Evolutionary conservation across 768 basidiomycete genomes (phyloP).

Genomic region (Floccularia luteovirens): DNA sequence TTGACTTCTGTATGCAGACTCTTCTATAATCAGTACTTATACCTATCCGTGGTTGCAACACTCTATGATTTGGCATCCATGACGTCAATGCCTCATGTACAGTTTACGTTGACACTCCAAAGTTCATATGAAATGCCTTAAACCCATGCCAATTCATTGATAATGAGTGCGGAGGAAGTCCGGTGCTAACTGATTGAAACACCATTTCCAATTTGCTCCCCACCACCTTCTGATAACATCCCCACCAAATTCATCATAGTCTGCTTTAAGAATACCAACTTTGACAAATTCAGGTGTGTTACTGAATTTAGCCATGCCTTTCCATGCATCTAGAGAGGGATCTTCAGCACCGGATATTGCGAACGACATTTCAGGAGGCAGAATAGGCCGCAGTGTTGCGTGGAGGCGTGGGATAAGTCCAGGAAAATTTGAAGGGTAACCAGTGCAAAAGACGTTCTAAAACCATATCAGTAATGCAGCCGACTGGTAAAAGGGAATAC

Average conservation of each 20-base stretch:
- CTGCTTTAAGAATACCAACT: conserved; percentile 60
- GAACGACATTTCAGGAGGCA: conserved; percentile 78
- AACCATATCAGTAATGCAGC: background rate
- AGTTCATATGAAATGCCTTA: no score
- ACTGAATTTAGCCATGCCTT: conserved; percentile 82
- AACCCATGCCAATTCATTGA: no score
- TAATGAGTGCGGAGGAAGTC: no score
- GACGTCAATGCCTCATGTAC: no score
- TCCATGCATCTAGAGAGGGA: conserved; percentile 77
- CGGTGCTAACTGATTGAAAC: no score
- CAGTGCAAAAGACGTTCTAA: conserved; percentile 88
- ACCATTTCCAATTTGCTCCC: conserved; percentile 85
- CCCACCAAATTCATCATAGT: conserved; percentile 88
- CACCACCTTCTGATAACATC: conserved; percentile 88
- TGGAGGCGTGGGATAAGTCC: conserved; percentile 62
- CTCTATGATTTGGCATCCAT: no score
- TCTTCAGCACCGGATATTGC: conserved; percentile 56
- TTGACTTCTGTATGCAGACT: no score
- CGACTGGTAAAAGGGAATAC: conserved; percentile 8
- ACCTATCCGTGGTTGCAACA: no score
- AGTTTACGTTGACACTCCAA: no score
- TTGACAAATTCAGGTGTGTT: conserved; percentile 42
- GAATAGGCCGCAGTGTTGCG: conserved; percentile 71
- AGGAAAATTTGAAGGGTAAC: conserved; percentile 68
- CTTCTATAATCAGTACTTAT: no score